phyloP scores from a whole-genome alignment of 2,329 filamentous ascomycete species.

The Chrysoporthe cubensis region DNA sequence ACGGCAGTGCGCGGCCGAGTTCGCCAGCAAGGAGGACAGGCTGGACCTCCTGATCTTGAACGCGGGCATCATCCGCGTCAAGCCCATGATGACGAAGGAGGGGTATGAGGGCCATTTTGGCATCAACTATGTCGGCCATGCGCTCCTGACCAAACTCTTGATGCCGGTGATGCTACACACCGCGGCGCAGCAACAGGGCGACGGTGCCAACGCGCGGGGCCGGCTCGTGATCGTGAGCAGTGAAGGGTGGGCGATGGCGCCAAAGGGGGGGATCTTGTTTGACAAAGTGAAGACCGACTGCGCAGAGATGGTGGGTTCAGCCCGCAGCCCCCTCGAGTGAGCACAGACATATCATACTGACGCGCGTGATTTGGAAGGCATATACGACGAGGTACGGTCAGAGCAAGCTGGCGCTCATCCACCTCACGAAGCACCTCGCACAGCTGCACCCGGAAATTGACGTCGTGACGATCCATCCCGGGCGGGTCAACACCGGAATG shows the following conservation, averaged over 20 bases:
- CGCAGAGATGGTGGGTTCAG: conserved; percentile 18
- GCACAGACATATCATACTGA: neutral
- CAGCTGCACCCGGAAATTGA: conserved; percentile 42
- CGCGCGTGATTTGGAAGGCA: conserved; percentile 25
- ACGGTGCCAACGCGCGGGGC: neutral
- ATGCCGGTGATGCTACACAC: conserved; percentile 39
- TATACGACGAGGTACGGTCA: conserved; percentile 48
- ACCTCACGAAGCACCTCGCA: conserved; percentile 47
- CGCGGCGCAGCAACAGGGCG: conserved; percentile 20
- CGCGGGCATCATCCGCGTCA: conserved; percentile 19
- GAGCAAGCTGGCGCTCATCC: conserved; percentile 52
- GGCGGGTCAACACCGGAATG: conserved; percentile 44
- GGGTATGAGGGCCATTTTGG: conserved; percentile 50
- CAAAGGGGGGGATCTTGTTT: conserved; percentile 39
- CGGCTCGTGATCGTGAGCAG: conserved; percentile 34
- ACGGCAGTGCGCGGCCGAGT: conserved; percentile 10
- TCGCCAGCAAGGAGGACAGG: conserved; percentile 2
- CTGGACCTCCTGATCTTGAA: conserved; percentile 20
- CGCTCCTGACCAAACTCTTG: conserved; percentile 42
- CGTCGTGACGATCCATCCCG: conserved; percentile 45
- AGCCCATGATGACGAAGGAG: conserved; percentile 39
- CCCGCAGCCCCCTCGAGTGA: no score
- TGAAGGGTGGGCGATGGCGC: conserved; percentile 33
- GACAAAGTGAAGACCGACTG: conserved; percentile 35
- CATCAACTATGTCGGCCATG: conserved; percentile 49